These are phyloP conservation scores for Podospora fimiseda DNA, from an alignment of 495 filamentous ascomycete species.

Conservation along the genomic window DNA sequence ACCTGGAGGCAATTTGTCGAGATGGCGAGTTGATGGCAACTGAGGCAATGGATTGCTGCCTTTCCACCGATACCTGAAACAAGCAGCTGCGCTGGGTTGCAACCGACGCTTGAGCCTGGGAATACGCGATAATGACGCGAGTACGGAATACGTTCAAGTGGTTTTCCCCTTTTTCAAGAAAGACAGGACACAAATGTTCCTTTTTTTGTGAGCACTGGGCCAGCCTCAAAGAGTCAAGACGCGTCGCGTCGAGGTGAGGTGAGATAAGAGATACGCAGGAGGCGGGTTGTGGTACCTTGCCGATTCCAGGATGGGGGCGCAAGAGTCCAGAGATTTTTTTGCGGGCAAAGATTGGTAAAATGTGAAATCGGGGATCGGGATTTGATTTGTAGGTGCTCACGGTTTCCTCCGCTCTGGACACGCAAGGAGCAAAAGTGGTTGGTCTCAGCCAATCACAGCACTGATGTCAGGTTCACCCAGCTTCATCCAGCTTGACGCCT, in stretches of 20 bases:
- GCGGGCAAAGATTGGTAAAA: constrained; percentile 28
- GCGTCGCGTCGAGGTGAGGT: neutral
- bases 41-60: neutral
- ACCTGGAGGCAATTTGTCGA: no score
- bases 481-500: no score
- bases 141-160: neutral
- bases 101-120: constrained; percentile 10
- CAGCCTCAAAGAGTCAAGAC: no score
- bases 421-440: no score
- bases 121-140: constrained; percentile 30
- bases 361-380: no score
- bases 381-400: no score
- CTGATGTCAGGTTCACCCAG: no score
- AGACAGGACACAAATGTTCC: constrained; percentile 6
- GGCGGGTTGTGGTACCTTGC: neutral
- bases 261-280: no score
- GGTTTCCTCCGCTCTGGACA: no score
- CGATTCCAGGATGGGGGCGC: constrained; percentile 6
- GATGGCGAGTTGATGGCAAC: constrained; percentile 1
- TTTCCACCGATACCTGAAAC: constrained; percentile 5
- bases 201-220: neutral
- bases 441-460: no score
- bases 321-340: constrained; percentile 17
- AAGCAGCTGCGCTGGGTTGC: constrained; percentile 9
- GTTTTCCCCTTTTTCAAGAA: no score